Base-by-base conservation (phyloP, 2,329 filamentous ascomycete species). In the Diaporthe vexans region DNA sequence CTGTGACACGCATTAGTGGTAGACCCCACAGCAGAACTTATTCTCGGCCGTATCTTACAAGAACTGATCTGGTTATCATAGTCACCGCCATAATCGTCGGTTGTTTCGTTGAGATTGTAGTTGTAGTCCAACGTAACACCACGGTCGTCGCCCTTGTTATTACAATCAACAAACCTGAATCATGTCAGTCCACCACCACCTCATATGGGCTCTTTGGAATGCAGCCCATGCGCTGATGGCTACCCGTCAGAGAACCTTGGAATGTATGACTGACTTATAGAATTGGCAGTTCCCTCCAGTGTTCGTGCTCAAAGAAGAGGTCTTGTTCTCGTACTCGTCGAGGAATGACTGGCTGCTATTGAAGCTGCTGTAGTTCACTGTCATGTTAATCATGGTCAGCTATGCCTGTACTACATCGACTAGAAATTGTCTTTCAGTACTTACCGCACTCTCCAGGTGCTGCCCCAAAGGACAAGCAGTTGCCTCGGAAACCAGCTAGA, bases 301-400 rank as follows among this genome's bases (percentile, higher is more conserved):
- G 33, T 68, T 68, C 7, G 63, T 54, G 63, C 63, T 68, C 4
- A 68, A 1, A 0, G 46, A 68, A 2, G 63, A 54, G 7, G 63
- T 68, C 15, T 40, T 40, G 33, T 68, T 68, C 33, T 68, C 63
- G 3, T 54, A 68, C n/a, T 40, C 8, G 3, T 68, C 48, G 3
- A 68, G 15, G 33, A 68, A 68, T 19, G 48, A 21, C n/a, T 68
- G 63, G 8, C 8, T 54, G 8, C 48, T 15, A 5, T 54, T 29
- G n/a, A 68, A 68, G 48, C 63, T 68, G 33, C 33, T 29, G 19
- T 68, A 68, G 63, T 54, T 68, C 13, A 68, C 63, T 68, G 5
- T 40, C 21, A 1, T 54, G 21, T 9, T 8, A 13, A 21, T 13
- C 7, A 2, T 65, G n/a, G 29, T 68, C 9, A 68, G 63, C 48